A percentile compares a stretch with the other conserved stretches of the same genome.
phyloP scores from a whole-genome alignment of 2,329 filamentous ascomycete genomes.

The Fusarium sp. region DNA sequence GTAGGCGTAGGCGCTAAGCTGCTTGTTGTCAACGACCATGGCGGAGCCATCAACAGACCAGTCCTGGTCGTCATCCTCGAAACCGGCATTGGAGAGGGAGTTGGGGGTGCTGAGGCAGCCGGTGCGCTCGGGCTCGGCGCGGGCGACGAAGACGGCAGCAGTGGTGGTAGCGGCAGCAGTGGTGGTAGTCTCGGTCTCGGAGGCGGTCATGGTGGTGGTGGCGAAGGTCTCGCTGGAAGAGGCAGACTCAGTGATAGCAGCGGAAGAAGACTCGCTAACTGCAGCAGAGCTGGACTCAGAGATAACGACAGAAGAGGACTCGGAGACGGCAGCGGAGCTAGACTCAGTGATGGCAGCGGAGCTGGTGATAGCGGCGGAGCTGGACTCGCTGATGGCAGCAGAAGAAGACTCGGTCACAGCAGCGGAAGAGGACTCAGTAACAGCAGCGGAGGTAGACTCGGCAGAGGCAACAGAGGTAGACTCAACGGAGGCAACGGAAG shows the following conservation, averaged over 20 bases:
- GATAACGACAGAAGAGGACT: too few relatives aligned
- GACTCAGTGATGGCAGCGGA: not conserved
- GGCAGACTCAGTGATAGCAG: not conserved
- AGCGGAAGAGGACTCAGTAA: not conserved
- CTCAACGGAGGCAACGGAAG: not conserved
- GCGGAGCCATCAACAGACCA: constrained; percentile 8
- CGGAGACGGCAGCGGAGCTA: not conserved
- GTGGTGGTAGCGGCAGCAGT: not conserved
- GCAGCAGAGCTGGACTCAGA: not conserved
- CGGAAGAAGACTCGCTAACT: not conserved
- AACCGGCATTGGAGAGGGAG: constrained; percentile 1
- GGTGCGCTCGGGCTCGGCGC: not conserved
- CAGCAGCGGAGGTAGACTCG: not conserved
- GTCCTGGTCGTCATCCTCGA: not conserved
- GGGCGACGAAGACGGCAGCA: not conserved
- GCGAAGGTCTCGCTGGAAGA: not conserved
- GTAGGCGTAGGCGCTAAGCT: not conserved
- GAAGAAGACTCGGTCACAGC: not conserved
- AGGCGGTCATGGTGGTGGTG: not conserved
- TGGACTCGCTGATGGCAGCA: not conserved
- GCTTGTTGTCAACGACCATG: not conserved
- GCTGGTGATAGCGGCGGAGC: not conserved
- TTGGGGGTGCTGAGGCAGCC: not conserved
- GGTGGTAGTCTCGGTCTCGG: not conserved
- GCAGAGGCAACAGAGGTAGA: not conserved